Evolutionary conservation across 164 flowering plant species (phyloP), one percentile per base, ranked within the genome.

Genomic region (Kingdonia uniflora): DNA sequence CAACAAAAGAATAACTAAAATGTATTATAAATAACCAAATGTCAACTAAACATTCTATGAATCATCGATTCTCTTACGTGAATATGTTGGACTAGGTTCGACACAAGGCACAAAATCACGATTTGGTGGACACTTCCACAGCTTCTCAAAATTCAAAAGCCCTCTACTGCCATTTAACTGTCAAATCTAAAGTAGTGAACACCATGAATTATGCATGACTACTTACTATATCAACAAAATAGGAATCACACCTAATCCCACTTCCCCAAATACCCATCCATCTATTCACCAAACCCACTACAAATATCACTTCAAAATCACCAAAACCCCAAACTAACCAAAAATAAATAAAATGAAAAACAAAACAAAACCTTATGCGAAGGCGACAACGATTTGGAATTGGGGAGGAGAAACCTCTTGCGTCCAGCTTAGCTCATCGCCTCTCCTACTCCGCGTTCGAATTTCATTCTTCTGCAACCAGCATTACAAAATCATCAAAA

Each of bases 131-230:
- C 69, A 79, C 71, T 84, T 92, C 98, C 98, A 92, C n/a, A 88
- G 71, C 74, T 84, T 84, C n/a, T 60, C 67, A n/a, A 49, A 52
- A 59, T 78, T 68, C 73, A 51, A 52, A 46, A 6, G 62, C 55
- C 71, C 60, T 21, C 65, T 76, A 19, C 73, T 72, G 63, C 69
- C 78, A 69, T 71, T 69, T 76, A 80, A 82, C 99, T 92, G 95
- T 82, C 83, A 85, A 83, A 60, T 91, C 84, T 79, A 85, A 82
- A 68, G 66, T 84, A 79, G 95, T 83, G 84, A 85, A 87, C 15
- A 53, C 78, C 80, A 81, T 75, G 81, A 72, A 79, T 74, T 65
- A 75, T 57, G 78, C 76, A 85, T 78, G 75, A 76, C 78, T 73
- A 67, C 65, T 74, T 71, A 33, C 63, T 17, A 59, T 56, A 3